These are phyloP conservation scores for Vaccinium corymbosum DNA, from an alignment of 148 eudicot genomes.

Conservation along the genomic window DNA sequence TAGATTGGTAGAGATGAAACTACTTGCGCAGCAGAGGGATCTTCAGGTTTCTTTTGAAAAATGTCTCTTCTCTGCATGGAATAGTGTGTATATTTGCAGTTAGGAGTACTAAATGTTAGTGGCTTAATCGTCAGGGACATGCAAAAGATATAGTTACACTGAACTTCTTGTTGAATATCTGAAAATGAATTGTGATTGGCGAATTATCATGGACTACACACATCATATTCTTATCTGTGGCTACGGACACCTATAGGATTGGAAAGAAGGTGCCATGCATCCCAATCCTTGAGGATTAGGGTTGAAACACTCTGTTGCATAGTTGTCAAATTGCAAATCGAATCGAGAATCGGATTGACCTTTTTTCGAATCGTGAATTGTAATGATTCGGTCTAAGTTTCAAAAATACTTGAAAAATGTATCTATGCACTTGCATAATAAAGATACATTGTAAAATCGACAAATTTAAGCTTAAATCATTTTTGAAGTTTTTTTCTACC, in stretches of 20 bases:
- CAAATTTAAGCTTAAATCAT: no score
- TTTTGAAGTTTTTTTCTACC: no score
- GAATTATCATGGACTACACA: no score
- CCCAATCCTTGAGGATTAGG: not conserved
- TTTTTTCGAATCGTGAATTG: no score
- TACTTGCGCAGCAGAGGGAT: constrained; percentile 85
- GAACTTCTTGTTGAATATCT: not conserved
- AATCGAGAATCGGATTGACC: no score
- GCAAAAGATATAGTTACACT: not conserved
- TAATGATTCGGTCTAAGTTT: no score
- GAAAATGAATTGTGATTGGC: not conserved
- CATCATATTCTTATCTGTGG: not conserved
- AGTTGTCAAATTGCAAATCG: not conserved
- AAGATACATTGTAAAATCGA: no score
- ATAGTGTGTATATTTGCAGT: not conserved
- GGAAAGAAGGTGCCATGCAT: not conserved
- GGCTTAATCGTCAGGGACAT: not conserved
- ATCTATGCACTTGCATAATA: no score
- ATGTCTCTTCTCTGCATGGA: not conserved
- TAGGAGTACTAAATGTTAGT: not conserved
- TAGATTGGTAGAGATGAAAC: constrained; percentile 76
- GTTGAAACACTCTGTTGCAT: not conserved
- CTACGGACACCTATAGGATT: not conserved
- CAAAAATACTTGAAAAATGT: no score
- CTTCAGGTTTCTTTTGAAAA: constrained; percentile 58